Evolutionary conservation across 2,329 filamentous ascomycete genomes (phyloP).

Genomic region (Phyllosticta citriasiana): DNA sequence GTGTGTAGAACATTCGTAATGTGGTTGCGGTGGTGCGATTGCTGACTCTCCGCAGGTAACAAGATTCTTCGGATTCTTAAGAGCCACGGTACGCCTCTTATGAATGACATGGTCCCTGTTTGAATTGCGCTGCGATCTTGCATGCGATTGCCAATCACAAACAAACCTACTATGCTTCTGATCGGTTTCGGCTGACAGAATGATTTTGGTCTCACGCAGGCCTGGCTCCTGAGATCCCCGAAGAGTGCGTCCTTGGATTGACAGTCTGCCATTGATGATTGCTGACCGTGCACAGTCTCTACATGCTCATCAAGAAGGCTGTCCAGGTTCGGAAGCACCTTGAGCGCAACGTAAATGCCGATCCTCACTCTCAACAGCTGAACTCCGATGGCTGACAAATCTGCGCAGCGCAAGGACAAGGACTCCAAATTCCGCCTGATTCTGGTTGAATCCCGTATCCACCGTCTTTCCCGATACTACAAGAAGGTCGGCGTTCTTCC

Average conservation of each 20-base stretch:
- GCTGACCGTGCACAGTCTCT: background rate
- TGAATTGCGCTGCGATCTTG: background rate
- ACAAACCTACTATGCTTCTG: conserved; percentile 26
- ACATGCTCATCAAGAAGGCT: conserved; percentile 45
- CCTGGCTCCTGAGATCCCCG: conserved; percentile 95
- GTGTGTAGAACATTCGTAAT: conserved; percentile 45
- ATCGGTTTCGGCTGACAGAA: conserved; percentile 35
- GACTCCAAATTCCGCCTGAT: conserved; percentile 99
- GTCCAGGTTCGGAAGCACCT: conserved; percentile 99
- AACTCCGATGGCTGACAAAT: background rate
- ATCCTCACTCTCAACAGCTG: background rate
- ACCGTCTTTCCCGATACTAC: conserved; percentile 99
- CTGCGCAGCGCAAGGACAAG: conserved; percentile 79
- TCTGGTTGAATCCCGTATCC: conserved; percentile 99
- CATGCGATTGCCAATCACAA: conserved; percentile 26
- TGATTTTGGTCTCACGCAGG: conserved; percentile 46
- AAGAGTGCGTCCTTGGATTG: conserved; percentile 82
- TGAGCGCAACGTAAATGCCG: conserved; percentile 67
- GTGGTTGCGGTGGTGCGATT: conserved; percentile 10
- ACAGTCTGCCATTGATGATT: conserved; percentile 42
- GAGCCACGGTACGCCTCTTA: conserved; percentile 77
- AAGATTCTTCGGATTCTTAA: conserved; percentile 99
- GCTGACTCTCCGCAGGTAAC: conserved; percentile 60
- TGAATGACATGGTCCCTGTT: background rate
- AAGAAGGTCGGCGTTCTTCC: conserved; percentile 80